Base-by-base conservation (phyloP, 2,329 filamentous ascomycete genomes). In the Aschersonia sp. region DNA sequence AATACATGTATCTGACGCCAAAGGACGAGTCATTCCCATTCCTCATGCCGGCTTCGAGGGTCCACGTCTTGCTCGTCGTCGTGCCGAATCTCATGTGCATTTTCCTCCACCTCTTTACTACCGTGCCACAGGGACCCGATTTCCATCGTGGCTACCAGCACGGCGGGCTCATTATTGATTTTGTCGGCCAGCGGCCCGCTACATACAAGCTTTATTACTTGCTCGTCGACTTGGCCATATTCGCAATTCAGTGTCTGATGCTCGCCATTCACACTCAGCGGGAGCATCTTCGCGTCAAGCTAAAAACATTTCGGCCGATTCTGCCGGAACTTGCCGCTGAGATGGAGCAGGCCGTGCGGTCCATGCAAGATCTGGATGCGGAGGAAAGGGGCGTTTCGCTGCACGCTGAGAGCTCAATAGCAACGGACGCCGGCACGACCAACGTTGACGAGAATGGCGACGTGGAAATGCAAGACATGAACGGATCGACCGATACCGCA, bases 131-230 rank as follows among this genome's bases (percentile, higher is more conserved):
- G 29, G 78, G 76, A n/a, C 70, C 72, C 50, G 80, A 83, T 55
- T 70, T 75, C 39, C 71, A 77, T 50, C 68, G 78, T 46, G 80
- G 79, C 30, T 84, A 83, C 57, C 69, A 83, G 30, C 80, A 84
- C 52, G 81, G 81, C 30, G 81, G 81, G 35, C 67, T 83, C 46
- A 68, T 84, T 30, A 73, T 83, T 54, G 81, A 85, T 57, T 80
- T 85, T 54, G 70, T 85, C 54, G 81, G 81, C 11, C 80, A 85
- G 59, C 74, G 73, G 53, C 76, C 79, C 4, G 76, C 80, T 2
- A 69, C 71, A 2, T 79, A 76, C 30, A 71, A 70, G 52, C 55
- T 76, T 12, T 70, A 73, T 46, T 70, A 82, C 43, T 53, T 83
- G 5, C 55, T 75, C 2, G 61, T 78, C 42, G 81, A 85, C 58